Base-by-base conservation (phyloP, 148 eudicot genomes). In the Persicaria maculosa region DNA sequence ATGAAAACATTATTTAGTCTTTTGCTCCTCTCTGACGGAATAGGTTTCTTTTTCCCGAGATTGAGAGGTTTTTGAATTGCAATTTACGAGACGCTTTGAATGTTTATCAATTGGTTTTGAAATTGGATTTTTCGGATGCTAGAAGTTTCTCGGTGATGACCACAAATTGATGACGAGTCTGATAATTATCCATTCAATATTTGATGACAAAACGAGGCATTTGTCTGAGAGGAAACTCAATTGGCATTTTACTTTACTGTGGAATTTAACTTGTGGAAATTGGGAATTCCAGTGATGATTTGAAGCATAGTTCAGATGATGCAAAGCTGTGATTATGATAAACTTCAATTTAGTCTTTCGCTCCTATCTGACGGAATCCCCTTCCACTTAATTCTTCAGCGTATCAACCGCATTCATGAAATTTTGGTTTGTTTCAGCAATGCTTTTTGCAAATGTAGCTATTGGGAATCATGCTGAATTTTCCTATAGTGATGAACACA, bases 1-100 rank as follows among this genome's bases (percentile, higher is more conserved):
- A 82, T 40, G 22, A 43, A 82, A 58, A 75, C 73, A 65, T 77
- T 50, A 54, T 6, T 14, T 79, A 78, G 92, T 88, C 92, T 88
- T 86, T 88, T 88, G 92, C 92, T 88, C 90, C 92, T 88, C 86
- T 88, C 92, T 88, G 92, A 88, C 80, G 90, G 74, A 45, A 46
- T 20, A 40, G 53, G 7, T 5, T 7, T 8, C 73, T 40, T 22
- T 59, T 20, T 22, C 36, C 36, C 1, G 36, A 31, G 36, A 31
- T 31, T 31, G 1, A 31, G 36, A 31, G 36, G 36, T 31, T 31
- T 31, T 31, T 31, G 0, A 31, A 31, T 31, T 31, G 36, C 36
- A 31, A 0, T 31, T 31, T 31, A 31, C 36, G 36, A 31, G 2
- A 17, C 22, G 0, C 17, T 59, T 3, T 25, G 12, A 9, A 40